A percentile compares a stretch with the other conserved stretches of the same genome.
phyloP scores from a whole-genome alignment of 2,329 filamentous ascomycete species.

The Arthrobotrys sinensis region DNA sequence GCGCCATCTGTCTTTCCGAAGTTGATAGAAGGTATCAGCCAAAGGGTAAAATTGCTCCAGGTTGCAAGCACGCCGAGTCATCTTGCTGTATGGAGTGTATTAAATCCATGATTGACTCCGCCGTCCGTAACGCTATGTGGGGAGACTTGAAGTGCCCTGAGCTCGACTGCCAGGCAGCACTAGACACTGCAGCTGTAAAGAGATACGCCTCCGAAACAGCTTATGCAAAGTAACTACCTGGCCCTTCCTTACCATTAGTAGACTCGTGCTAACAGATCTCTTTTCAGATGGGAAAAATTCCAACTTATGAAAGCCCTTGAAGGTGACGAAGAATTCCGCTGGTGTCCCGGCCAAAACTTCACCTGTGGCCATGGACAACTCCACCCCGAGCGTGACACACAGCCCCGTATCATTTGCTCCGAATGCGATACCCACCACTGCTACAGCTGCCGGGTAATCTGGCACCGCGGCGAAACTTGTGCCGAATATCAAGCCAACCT shows the following conservation, averaged over 20 bases:
- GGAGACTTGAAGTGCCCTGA: constrained; percentile 57
- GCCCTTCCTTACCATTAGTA: not conserved
- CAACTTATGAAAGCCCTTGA: constrained; percentile 53
- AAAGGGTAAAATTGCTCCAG: constrained; percentile 45
- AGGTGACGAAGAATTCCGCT: constrained; percentile 58
- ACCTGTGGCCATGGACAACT: constrained; percentile 53
- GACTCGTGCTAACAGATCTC: not conserved
- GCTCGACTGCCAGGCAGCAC: constrained; percentile 33
- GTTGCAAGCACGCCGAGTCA: constrained; percentile 51
- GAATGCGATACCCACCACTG: constrained; percentile 58
- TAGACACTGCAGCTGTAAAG: constrained; percentile 44
- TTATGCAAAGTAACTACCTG: constrained; percentile 43
- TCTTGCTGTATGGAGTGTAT: constrained; percentile 47
- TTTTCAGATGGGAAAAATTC: constrained; percentile 56
- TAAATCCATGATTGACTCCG: constrained; percentile 56
- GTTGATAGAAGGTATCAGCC: constrained; percentile 51
- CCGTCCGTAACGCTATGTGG: constrained; percentile 59
- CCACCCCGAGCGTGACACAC: constrained; percentile 50
- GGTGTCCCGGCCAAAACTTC: constrained; percentile 53
- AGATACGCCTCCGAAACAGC: constrained; percentile 46
- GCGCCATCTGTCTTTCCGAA: constrained; percentile 46
- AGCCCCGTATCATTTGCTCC: constrained; percentile 56
- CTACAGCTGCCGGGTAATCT: constrained; percentile 51
- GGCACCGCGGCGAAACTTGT: constrained; percentile 49
- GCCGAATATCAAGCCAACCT: constrained; percentile 42